A percentile compares a stretch with the other conserved stretches of the same genome.
Conservation (phyloP, 176 grass and related monocot species). For the Microstegium vimineum region DNA sequence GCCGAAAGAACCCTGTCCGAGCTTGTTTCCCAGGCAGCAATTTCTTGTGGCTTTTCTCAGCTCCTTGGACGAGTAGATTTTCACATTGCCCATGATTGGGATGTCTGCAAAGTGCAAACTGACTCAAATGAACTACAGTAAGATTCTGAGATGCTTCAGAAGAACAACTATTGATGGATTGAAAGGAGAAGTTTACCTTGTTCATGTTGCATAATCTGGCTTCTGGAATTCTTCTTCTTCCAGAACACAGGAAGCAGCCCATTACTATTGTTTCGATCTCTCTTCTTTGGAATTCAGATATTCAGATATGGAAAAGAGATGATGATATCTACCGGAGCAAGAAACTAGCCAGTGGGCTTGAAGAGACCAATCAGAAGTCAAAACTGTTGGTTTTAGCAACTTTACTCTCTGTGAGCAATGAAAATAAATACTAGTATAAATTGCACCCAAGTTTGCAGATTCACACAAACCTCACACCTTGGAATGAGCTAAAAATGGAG, state of each 20-base stretch:
- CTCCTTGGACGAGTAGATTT: slow-evolving; percentile 69
- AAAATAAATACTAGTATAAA: no score
- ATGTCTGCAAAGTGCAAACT: slow-evolving; percentile 38
- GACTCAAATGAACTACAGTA: slow-evolving; percentile 1
- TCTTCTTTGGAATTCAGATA: not conserved
- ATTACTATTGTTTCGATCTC: slow-evolving; percentile 5
- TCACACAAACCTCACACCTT: no score
- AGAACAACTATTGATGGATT: not conserved
- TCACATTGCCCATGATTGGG: slow-evolving; percentile 37
- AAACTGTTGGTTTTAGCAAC: no score
- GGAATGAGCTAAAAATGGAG: no score
- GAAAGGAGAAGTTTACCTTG: slow-evolving; percentile 30
- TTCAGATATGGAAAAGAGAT: not conserved
- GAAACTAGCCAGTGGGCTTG: no score
- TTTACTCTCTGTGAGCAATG: no score
- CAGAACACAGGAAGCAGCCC: slow-evolving; percentile 40
- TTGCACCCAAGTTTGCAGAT: no score
- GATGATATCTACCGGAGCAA: no score
- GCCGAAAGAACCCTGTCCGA: slow-evolving; percentile 86
- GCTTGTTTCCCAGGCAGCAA: slow-evolving; percentile 57
- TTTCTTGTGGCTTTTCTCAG: slow-evolving; percentile 65
- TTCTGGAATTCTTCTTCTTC: slow-evolving; percentile 36
- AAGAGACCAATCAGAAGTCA: no score
- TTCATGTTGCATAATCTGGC: slow-evolving; percentile 36
- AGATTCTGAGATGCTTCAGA: slow-evolving; percentile 1